These are phyloP conservation scores for Clavispora asparagi DNA, from an alignment of 805 yeast genomes.

Conservation along the genomic window DNA sequence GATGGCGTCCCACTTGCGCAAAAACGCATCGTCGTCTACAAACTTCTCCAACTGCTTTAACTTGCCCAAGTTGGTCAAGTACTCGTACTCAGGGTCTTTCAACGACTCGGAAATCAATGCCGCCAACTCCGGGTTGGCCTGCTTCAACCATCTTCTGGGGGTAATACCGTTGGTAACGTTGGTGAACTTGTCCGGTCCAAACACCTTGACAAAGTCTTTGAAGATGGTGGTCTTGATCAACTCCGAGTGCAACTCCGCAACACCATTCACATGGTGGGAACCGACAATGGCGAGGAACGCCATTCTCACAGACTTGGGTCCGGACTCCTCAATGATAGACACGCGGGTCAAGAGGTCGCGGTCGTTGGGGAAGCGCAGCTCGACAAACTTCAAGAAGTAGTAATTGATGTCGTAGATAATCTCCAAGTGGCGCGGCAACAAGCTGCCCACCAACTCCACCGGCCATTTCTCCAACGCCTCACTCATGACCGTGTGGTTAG, in stretches of 20 bases:
- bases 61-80: slow-evolving; percentile 59
- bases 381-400: slow-evolving; percentile 72
- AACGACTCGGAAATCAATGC: slow-evolving; percentile 67
- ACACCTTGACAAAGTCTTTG: slow-evolving; percentile 80
- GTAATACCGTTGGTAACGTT: slow-evolving; percentile 95
- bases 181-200: slow-evolving; percentile 77
- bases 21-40: slow-evolving; percentile 66
- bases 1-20: slow-evolving; percentile 62
- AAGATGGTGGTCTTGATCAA: slow-evolving; percentile 84
- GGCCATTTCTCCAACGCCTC: slow-evolving; percentile 98
- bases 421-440: slow-evolving; percentile 88
- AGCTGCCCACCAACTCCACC: slow-evolving; percentile 65
- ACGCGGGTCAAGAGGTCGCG: slow-evolving; percentile 61
- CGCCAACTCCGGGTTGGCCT: slow-evolving; percentile 82
- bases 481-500: slow-evolving; percentile 91
- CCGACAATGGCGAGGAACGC: slow-evolving; percentile 89
- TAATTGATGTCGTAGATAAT: slow-evolving; percentile 82
- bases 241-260: slow-evolving; percentile 92
- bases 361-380: slow-evolving; percentile 70
- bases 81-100: slow-evolving; percentile 60
- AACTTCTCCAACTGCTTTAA: slow-evolving; percentile 63
- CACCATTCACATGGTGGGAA: slow-evolving; percentile 91
- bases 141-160: slow-evolving; percentile 93
- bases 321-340: slow-evolving; percentile 78
- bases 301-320: slow-evolving; percentile 84